Conservation (phyloP, 2,329 filamentous ascomycete genomes). For the Elsinoe australis region DNA sequence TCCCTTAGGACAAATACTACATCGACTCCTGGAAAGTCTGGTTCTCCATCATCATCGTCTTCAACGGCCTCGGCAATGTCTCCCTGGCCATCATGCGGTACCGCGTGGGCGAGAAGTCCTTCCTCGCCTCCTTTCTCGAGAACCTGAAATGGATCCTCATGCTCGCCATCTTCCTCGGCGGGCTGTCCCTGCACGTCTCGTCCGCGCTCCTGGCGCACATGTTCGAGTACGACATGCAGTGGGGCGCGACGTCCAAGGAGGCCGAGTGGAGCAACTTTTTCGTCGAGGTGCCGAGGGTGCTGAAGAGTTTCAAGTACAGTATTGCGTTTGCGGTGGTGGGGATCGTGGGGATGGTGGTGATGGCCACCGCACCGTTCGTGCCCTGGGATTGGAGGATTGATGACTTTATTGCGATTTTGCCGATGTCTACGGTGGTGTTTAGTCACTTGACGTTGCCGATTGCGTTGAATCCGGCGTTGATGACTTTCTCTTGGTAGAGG, state of each 20-base stretch:
- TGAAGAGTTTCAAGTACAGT: conserved; percentile 70
- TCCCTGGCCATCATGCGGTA: conserved; percentile 57
- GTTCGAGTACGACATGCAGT: conserved; percentile 78
- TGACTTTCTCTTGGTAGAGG: conserved; percentile 68
- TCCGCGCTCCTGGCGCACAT: conserved; percentile 75
- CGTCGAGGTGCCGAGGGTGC: conserved; percentile 70
- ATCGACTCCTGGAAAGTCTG: conserved; percentile 58
- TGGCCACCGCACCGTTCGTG: conserved; percentile 57
- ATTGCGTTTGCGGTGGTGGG: conserved; percentile 55
- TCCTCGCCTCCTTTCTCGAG: conserved; percentile 45
- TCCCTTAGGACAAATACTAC: conserved; percentile 59
- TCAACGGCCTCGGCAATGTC: conserved; percentile 55
- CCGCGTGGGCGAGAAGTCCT: conserved; percentile 47
- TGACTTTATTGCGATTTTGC: conserved; percentile 59
- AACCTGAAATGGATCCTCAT: conserved; percentile 57
- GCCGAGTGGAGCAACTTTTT: conserved; percentile 76
- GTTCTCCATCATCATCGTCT: conserved; percentile 56
- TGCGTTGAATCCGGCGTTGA: conserved; percentile 68
- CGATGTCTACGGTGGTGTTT: conserved; percentile 62
- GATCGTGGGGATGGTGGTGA: conserved; percentile 55
- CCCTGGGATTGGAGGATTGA: conserved; percentile 49
- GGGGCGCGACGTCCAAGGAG: conserved; percentile 80
- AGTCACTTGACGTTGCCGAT: conserved; percentile 66
- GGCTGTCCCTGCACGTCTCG: conserved; percentile 70
- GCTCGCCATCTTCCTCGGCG: conserved; percentile 73